Percentiles rank a stretch among this genome's conserved stretches.
Conservation (phyloP, 768 basidiomycete genomes). For the Baorangia bicolor region DNA sequence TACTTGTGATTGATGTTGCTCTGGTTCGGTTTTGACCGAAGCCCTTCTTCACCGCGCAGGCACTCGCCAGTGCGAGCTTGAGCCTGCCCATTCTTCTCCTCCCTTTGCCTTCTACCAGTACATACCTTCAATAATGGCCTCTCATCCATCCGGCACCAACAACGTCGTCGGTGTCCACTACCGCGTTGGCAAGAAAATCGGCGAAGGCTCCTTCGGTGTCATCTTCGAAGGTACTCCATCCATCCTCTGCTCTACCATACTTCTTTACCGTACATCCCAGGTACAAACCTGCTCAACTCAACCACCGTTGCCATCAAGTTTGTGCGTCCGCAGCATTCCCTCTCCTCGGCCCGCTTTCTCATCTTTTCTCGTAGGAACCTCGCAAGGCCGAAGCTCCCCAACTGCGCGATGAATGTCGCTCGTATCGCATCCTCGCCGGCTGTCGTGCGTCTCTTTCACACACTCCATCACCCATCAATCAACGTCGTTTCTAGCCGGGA, state of each 20-base stretch:
- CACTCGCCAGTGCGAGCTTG: conserved; percentile 24
- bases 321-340: conserved; percentile 53
- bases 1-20: not conserved
- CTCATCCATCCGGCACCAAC: conserved; percentile 57
- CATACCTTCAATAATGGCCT: conserved; percentile 45
- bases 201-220: conserved; percentile 98
- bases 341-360: conserved; percentile 1
- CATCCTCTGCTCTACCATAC: not conserved
- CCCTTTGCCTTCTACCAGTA: conserved; percentile 13
- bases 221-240: conserved; percentile 74
- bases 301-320: conserved; percentile 99
- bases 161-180: conserved; percentile 96
- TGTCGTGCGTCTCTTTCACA: conserved; percentile 63
- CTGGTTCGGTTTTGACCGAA: conserved; percentile 32
- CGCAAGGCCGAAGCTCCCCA: conserved; percentile 96
- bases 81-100: not conserved
- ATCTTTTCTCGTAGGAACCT: conserved; percentile 59
- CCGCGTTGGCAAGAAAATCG: conserved; percentile 98
- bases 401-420: conserved; percentile 96
- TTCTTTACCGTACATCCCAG: conserved; percentile 40
- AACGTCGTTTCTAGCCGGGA: conserved; percentile 64
- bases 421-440: conserved; percentile 87
- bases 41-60: conserved; percentile 32
- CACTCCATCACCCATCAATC: conserved; percentile 9
- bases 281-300: conserved; percentile 96